phyloP scores from a whole-genome alignment of 495 filamentous ascomycete species.

The Daldinia concentrica region DNA sequence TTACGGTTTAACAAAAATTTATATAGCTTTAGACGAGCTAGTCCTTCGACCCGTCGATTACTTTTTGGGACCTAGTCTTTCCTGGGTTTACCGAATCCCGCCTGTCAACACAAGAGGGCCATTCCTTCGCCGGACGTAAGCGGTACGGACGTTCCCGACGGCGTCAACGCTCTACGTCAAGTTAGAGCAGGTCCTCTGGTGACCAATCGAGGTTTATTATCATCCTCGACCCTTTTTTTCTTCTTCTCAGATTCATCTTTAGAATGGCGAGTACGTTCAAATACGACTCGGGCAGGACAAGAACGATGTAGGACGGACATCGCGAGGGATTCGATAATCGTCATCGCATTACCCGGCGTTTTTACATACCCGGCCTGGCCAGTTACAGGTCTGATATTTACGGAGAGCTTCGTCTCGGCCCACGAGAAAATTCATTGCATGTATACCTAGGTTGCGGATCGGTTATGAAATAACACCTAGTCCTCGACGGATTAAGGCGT shows the following conservation, averaged over 20 bases:
- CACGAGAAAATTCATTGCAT: slow-evolving; percentile 20
- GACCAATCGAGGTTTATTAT: background rate
- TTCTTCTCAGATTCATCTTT: slow-evolving; percentile 12
- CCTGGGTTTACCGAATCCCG: background rate
- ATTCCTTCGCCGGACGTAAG: slow-evolving; percentile 1
- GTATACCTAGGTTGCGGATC: slow-evolving; percentile 18
- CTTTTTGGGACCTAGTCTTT: slow-evolving; percentile 14
- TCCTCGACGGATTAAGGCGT: slow-evolving; percentile 19
- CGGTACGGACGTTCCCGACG: background rate
- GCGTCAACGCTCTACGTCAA: background rate
- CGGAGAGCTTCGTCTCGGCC: slow-evolving; percentile 14
- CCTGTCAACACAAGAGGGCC: background rate
- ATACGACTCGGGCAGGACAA: slow-evolving; percentile 18
- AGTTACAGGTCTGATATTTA: slow-evolving; percentile 22
- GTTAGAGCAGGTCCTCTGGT: background rate
- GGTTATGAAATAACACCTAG: slow-evolving; percentile 13
- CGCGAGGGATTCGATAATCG: slow-evolving; percentile 10
- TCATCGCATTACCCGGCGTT: slow-evolving; percentile 39
- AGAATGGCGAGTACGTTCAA: slow-evolving; percentile 11
- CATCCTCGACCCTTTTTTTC: background rate
- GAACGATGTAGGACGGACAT: slow-evolving; percentile 11
- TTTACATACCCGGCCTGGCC: slow-evolving; percentile 26
- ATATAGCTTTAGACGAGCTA: background rate
- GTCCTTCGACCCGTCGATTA: background rate
- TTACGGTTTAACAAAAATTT: background rate